Conservation (phyloP, 169 alveolate genomes). For the Cyclospora cayetanensis region DNA sequence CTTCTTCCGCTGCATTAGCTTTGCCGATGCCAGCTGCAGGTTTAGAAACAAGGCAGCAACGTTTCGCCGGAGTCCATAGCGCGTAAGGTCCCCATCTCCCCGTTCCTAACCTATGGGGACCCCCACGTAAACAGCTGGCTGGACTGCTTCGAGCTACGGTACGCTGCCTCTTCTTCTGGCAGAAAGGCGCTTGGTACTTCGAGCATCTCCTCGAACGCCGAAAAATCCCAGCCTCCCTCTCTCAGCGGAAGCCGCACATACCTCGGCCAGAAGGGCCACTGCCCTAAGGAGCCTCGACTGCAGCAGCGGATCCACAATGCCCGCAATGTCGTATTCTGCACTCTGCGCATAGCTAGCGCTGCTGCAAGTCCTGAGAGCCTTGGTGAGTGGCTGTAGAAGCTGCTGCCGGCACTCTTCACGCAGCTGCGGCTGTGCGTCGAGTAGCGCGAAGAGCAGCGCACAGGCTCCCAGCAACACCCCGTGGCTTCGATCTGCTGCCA, state of each 20-base stretch:
- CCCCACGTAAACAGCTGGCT: no score
- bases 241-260: not conserved
- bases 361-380: conserved; percentile 35
- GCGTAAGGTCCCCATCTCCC: no score
- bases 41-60: not conserved
- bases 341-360: conserved; percentile 74
- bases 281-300: conserved; percentile 83
- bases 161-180: no score
- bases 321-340: conserved; percentile 92
- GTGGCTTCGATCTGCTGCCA: conserved; percentile 96
- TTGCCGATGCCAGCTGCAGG: not conserved
- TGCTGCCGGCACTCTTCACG: conserved; percentile 55
- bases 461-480: conserved; percentile 80
- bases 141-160: no score
- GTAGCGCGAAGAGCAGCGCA: conserved; percentile 36
- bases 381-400: not conserved
- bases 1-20: not conserved
- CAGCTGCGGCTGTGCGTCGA: not conserved
- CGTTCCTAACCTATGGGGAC: no score
- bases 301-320: conserved; percentile 95
- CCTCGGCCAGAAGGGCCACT: conserved; percentile 24
- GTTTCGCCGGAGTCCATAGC: not conserved
- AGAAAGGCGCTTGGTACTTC: no score
- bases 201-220: no score
- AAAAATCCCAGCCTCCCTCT: conserved; percentile 61